These are phyloP conservation scores for Paracamarosporium sp. DNA, from an alignment of 2,329 filamentous ascomycete species.

Conservation along the genomic window DNA sequence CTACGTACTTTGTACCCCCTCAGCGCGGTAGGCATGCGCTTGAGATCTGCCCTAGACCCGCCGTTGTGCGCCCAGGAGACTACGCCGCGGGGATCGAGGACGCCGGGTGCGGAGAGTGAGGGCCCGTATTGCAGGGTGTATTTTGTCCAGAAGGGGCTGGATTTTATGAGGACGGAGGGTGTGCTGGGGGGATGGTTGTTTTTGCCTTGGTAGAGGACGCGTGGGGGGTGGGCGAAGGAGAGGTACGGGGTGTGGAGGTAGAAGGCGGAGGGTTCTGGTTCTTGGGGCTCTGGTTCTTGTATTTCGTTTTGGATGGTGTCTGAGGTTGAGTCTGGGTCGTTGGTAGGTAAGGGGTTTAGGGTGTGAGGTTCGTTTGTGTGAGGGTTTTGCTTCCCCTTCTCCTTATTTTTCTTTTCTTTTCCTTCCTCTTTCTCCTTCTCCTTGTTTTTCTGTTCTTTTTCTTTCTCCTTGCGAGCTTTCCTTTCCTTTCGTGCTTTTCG, in stretches of 20 bases:
- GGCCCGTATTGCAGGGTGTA: conserved; percentile 40
- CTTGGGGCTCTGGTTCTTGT: conserved; percentile 12
- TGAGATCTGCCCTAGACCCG: conserved; percentile 13
- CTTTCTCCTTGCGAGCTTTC: too few relatives aligned
- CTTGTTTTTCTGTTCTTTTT: too few relatives aligned
- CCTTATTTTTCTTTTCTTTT: too few relatives aligned
- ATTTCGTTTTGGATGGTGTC: too few relatives aligned
- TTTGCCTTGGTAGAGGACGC: conserved; percentile 30
- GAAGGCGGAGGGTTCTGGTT: conserved; percentile 24
- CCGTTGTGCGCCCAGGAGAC: conserved; percentile 31
- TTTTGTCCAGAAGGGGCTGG: conserved; percentile 30
- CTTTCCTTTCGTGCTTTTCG: conserved; percentile 3
- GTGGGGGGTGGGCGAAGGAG: conserved; percentile 36
- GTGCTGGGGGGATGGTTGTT: conserved; percentile 13
- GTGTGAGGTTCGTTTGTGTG: too few relatives aligned
- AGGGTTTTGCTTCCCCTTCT: too few relatives aligned
- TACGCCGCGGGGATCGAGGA: conserved; percentile 39
- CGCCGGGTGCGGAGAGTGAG: conserved; percentile 20
- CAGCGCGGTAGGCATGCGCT: conserved; percentile 15
- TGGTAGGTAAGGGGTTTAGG: too few relatives aligned
- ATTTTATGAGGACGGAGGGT: conserved; percentile 33
- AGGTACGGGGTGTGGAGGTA: conserved; percentile 40
- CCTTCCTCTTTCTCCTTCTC: neutral
- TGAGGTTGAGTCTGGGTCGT: too few relatives aligned
- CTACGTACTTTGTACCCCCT: conserved; percentile 40